Conservation (phyloP, 331 rosid species). For the Phaseolus coccineus region DNA sequence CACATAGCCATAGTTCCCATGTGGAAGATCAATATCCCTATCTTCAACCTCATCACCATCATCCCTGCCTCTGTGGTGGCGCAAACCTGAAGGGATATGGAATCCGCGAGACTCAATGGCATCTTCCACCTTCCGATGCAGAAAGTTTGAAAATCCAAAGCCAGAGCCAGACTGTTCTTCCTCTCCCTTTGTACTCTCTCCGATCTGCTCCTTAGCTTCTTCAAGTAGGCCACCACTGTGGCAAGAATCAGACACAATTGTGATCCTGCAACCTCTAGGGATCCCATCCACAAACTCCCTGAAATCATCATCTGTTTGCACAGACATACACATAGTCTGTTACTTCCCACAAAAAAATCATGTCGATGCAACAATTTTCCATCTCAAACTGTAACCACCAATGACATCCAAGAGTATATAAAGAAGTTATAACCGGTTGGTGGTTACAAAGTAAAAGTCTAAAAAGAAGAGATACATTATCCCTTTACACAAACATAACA, state of each 20-base stretch:
- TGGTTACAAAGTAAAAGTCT: too few species aligned
- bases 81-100: constrained; percentile 68
- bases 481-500: neutral
- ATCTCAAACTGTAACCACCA: neutral
- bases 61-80: constrained; percentile 33
- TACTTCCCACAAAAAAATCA: constrained; percentile 5
- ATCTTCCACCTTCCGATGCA: constrained; percentile 60
- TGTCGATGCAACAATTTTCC: constrained; percentile 6
- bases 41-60: constrained; percentile 42
- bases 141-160: constrained; percentile 69
- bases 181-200: constrained; percentile 71
- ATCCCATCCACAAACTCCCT: constrained; percentile 68
- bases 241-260: constrained; percentile 92
- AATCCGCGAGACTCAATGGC: constrained; percentile 78
- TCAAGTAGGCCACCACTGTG: constrained; percentile 93
- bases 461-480: too few species aligned
- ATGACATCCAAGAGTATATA: too few species aligned
- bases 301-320: constrained; percentile 85
- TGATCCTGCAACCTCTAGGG: constrained; percentile 68
- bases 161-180: constrained; percentile 50
- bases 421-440: too few species aligned
- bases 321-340: constrained; percentile 2
- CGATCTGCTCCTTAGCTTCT: constrained; percentile 85
- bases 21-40: constrained; percentile 53
- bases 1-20: constrained; percentile 57